phyloP scores from a whole-genome alignment of 768 basidiomycete species.

The Mycena pura region DNA sequence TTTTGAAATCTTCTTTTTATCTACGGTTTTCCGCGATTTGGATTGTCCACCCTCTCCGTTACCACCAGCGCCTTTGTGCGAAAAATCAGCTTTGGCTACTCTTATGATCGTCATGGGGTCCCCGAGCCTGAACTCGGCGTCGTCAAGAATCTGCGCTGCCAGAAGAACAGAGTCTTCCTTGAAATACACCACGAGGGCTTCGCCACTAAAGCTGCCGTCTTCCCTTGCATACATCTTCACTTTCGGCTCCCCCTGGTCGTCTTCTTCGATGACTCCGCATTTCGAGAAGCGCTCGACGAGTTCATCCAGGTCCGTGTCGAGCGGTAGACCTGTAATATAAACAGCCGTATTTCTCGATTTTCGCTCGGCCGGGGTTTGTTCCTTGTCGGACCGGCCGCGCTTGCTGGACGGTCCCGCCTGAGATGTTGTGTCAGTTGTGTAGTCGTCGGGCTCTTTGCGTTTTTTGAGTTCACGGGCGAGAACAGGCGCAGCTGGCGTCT shows the following conservation, averaged over 20 bases:
- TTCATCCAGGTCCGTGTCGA: conserved; percentile 75
- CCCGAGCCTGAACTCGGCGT: conserved; percentile 88
- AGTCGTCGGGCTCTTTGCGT: conserved; percentile 76
- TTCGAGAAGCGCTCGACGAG: conserved; percentile 87
- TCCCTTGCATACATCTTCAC: conserved; percentile 95
- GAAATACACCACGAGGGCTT: conserved; percentile 95
- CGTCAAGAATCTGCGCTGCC: conserved; percentile 86
- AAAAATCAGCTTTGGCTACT: conserved; percentile 79
- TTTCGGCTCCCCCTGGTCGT: conserved; percentile 89
- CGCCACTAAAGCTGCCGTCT: conserved; percentile 89
- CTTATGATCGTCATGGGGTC: conserved; percentile 75
- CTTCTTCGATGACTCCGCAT: conserved; percentile 93
- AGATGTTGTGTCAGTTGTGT: conserved; percentile 60
- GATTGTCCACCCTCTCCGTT: conserved; percentile 44
- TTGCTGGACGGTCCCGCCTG: conserved; percentile 66
- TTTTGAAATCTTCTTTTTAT: conserved; percentile 79
- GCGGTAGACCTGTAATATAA: conserved; percentile 85
- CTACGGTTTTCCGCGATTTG: conserved; percentile 66
- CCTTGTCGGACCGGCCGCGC: conserved; percentile 66
- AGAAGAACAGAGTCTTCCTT: conserved; percentile 94
- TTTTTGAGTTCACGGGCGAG: conserved; percentile 82
- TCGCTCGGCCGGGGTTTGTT: conserved; percentile 52
- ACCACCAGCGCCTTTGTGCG: conserved; percentile 62
- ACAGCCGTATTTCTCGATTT: conserved; percentile 94
- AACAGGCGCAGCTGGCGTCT: conserved; percentile 91